phyloP scores from a whole-genome alignment of 129 eudicot species.

The Lonicera japonica region DNA sequence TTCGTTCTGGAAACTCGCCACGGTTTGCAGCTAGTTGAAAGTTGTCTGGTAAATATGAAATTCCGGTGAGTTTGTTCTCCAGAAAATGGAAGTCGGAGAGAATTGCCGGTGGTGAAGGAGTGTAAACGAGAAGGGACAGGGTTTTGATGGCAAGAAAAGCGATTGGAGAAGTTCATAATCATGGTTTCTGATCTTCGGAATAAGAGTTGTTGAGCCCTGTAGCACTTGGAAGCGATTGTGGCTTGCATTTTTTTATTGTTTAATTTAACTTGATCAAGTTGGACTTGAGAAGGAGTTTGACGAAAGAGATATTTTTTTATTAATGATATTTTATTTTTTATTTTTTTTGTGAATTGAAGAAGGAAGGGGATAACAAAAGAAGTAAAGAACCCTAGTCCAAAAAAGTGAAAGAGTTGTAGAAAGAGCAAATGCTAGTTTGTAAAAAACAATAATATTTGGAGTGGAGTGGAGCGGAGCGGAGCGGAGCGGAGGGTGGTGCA shows the following conservation, averaged over 20 bases:
- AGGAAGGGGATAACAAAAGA: slow-evolving; percentile 5
- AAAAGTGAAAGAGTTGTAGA: neutral
- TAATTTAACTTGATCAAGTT: no score
- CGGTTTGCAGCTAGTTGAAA: slow-evolving; percentile 17
- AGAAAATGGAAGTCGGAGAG: neutral
- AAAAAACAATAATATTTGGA: no score
- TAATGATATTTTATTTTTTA: no score
- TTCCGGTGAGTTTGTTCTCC: neutral
- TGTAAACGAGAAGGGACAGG: neutral
- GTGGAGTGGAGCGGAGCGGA: slow-evolving; percentile 5
- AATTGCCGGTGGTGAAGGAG: neutral
- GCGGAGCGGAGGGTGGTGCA: no score
- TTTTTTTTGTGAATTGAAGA: no score
- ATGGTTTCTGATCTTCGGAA: slow-evolving; percentile 1
- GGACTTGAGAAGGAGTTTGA: slow-evolving; percentile 8
- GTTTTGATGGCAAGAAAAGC: slow-evolving; percentile 1
- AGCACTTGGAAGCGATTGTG: slow-evolving; percentile 22
- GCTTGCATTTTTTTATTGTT: slow-evolving; percentile 33
- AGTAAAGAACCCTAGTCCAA: slow-evolving; percentile 17
- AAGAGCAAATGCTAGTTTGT: no score
- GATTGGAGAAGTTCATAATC: slow-evolving; percentile 18
- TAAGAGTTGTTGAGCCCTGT: slow-evolving; percentile 21
- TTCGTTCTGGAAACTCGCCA: slow-evolving; percentile 38
- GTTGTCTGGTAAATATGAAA: slow-evolving; percentile 9
- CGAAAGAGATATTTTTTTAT: slow-evolving; percentile 21